Percentiles rank a stretch among this genome's conserved stretches.
phyloP scores from a whole-genome alignment of 345 rosid genomes.

The Toxicodendron radicans region DNA sequence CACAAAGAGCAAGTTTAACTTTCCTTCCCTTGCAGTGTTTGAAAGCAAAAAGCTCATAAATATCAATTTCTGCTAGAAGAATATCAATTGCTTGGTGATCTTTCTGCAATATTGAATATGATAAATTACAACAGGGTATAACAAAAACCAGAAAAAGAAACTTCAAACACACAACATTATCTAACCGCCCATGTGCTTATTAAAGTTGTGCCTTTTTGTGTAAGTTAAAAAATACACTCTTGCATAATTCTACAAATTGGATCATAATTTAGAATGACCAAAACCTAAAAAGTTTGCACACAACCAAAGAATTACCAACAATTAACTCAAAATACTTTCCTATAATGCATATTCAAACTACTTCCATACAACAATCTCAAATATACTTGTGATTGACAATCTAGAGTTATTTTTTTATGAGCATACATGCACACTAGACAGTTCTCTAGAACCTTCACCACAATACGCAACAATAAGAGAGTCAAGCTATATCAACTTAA shows the following conservation, averaged over 20 bases:
- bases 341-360: background rate
- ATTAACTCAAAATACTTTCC: background rate
- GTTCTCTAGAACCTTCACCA: too few species aligned
- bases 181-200: background rate
- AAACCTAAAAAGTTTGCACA: background rate
- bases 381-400: background rate
- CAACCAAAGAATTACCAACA: background rate
- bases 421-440: too few species aligned
- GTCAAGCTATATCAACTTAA: too few species aligned
- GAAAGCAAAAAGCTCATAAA: conserved; percentile 97
- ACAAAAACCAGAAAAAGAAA: conserved; percentile 1
- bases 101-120: conserved; percentile 49
- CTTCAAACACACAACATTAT: background rate
- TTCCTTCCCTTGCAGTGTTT: conserved; percentile 98
- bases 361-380: background rate
- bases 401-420: background rate
- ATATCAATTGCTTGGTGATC: conserved; percentile 99
- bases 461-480: too few species aligned
- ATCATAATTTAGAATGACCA: background rate
- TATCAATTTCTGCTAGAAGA: conserved; percentile 95
- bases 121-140: conserved; percentile 17
- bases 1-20: conserved; percentile 93
- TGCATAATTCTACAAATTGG: background rate
- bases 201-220: background rate
- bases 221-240: background rate